Conservation (phyloP, 768 basidiomycete species). For the Mycena vitilis region DNA sequence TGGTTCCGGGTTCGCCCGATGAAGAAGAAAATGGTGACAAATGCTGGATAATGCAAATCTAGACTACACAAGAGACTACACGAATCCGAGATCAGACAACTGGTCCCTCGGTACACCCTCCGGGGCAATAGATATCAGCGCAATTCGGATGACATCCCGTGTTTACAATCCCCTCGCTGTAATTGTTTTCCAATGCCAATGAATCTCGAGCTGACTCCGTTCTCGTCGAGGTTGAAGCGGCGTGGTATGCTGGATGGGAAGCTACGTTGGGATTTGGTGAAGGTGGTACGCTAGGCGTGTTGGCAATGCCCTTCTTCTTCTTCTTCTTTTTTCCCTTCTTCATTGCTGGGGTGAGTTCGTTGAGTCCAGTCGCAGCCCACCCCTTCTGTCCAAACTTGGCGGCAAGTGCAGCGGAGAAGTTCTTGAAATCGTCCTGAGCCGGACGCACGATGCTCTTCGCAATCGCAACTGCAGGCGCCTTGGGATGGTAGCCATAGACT, state of each 20-base stretch:
- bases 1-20: slow-evolving; percentile 5
- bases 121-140: slow-evolving; percentile 15
- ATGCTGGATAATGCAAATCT: slow-evolving; percentile 5
- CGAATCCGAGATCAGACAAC: too few species aligned
- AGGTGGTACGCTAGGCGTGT: not conserved
- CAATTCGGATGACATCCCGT: slow-evolving; percentile 18
- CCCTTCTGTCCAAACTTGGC: slow-evolving; percentile 18
- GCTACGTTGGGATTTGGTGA: not conserved
- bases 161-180: not conserved
- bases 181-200: not conserved
- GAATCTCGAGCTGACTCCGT: not conserved
- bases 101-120: slow-evolving; percentile 5
- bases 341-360: slow-evolving; percentile 7
- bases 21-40: not conserved
- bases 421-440: slow-evolving; percentile 26
- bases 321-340: slow-evolving; percentile 22
- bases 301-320: slow-evolving; percentile 7
- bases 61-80: not conserved
- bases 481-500: slow-evolving; percentile 16
- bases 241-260: not conserved
- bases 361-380: slow-evolving; percentile 13
- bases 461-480: slow-evolving; percentile 18
- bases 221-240: not conserved
- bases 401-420: slow-evolving; percentile 11
- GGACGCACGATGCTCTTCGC: slow-evolving; percentile 16